Evolutionary conservation across 2,329 filamentous ascomycete species (phyloP).

Genomic region (Xylariales sp.): DNA sequence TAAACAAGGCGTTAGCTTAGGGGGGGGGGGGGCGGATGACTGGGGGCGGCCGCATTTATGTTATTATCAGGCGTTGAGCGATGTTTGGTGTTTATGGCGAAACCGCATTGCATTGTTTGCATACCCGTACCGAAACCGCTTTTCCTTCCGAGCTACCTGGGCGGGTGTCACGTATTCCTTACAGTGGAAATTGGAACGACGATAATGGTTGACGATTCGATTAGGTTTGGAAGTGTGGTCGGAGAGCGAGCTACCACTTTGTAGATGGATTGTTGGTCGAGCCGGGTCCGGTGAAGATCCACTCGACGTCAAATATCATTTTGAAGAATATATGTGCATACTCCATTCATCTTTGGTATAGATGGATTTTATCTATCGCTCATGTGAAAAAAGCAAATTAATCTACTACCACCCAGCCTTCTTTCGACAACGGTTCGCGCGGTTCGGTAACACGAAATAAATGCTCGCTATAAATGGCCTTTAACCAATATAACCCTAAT

Average conservation of each 20-base stretch:
- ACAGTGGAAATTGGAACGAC: slow-evolving; percentile 28
- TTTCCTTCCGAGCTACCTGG: slow-evolving; percentile 22
- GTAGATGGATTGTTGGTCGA: slow-evolving; percentile 10
- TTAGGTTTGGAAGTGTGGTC: slow-evolving; percentile 27
- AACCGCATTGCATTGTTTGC: slow-evolving; percentile 30
- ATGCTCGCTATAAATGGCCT: neutral
- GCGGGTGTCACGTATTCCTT: slow-evolving; percentile 25
- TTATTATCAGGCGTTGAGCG: slow-evolving; percentile 28
- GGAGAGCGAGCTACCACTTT: slow-evolving; percentile 5
- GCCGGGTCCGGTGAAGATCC: slow-evolving; percentile 8
- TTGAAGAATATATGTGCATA: slow-evolving; percentile 35
- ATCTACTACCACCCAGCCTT: neutral
- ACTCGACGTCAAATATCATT: slow-evolving; percentile 35
- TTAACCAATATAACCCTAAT: neutral
- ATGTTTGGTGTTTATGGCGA: slow-evolving; percentile 31
- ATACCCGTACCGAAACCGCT: slow-evolving; percentile 21
- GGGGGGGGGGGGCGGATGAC: slow-evolving; percentile 17
- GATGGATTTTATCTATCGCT: neutral
- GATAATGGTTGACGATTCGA: slow-evolving; percentile 38
- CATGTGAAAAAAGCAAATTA: neutral
- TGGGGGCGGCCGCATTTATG: slow-evolving; percentile 9
- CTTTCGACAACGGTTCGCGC: neutral
- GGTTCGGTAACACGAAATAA: slow-evolving; percentile 1
- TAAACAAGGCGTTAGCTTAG: slow-evolving; percentile 49
- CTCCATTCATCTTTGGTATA: neutral